Evolutionary conservation across 1,284 basidiomycete genomes (phyloP).

Genomic region (Pterula multifida): DNA sequence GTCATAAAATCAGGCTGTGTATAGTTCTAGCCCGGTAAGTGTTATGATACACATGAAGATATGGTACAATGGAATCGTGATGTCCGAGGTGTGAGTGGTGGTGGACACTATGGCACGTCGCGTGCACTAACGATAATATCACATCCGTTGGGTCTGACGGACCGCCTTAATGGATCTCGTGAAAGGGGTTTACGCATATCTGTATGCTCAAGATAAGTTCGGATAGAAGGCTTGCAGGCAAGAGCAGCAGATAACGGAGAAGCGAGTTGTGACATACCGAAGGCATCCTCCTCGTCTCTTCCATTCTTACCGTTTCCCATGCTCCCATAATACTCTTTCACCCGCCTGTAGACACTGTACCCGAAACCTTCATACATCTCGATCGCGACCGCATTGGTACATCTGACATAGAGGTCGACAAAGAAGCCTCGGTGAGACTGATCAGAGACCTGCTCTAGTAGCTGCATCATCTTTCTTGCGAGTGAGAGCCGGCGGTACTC

Average conservation of each 20-base stretch:
- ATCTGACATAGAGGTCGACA: slow-evolving; percentile 85
- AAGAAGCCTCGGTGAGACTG: slow-evolving; percentile 70
- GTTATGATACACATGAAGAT: no score
- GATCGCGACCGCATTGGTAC: slow-evolving; percentile 67
- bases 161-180: slow-evolving; percentile 48
- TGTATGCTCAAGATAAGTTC: slow-evolving; percentile 17
- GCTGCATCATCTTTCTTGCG: slow-evolving; percentile 70
- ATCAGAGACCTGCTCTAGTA: slow-evolving; percentile 76
- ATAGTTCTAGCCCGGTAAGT: no score
- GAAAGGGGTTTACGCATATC: slow-evolving; percentile 84
- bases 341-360: slow-evolving; percentile 78
- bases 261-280: slow-evolving; percentile 48
- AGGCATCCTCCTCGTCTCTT: slow-evolving; percentile 81
- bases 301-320: slow-evolving; percentile 56
- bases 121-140: slow-evolving; percentile 63
- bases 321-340: slow-evolving; percentile 78
- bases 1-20: no score
- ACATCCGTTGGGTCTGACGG: slow-evolving; percentile 58
- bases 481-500: slow-evolving; percentile 80
- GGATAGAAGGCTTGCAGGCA: not conserved
- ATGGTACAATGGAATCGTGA: slow-evolving; percentile 5
- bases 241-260: not conserved
- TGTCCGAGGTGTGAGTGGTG: slow-evolving; percentile 5
- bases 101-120: slow-evolving; percentile 41
- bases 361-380: slow-evolving; percentile 80